A percentile compares a stretch with the other conserved stretches of the same genome.
These are phyloP conservation scores for Colletotrichum sp. DNA, from an alignment of 2,329 filamentous ascomycete genomes.

Conservation along the genomic window DNA sequence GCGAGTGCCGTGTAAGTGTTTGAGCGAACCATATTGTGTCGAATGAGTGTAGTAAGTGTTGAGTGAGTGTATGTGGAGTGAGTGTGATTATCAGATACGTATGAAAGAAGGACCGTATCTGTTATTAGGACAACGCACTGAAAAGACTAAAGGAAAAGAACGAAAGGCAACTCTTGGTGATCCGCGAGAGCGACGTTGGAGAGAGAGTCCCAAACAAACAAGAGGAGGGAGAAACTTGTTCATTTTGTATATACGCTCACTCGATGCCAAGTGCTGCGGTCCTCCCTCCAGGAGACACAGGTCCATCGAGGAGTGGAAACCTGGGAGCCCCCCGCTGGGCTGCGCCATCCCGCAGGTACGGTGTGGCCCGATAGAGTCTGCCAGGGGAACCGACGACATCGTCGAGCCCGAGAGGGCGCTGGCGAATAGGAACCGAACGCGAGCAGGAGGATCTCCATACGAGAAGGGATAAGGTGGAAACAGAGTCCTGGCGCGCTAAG, in stretches of 20 bases:
- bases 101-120: constrained; percentile 1
- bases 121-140: not conserved
- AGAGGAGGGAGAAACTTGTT: not conserved
- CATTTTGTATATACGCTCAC: constrained; percentile 3
- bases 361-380: not conserved
- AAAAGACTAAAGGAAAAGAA: not conserved
- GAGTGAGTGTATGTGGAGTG: not conserved
- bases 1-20: constrained; percentile 3
- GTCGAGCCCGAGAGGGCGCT: not conserved
- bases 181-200: not conserved
- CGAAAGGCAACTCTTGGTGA: not conserved
- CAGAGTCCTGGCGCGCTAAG: not conserved
- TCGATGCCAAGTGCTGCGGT: not conserved
- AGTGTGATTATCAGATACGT: not conserved
- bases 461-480: not conserved
- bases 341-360: not conserved
- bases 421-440: not conserved
- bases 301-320: not conserved
- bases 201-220: not conserved
- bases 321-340: not conserved
- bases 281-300: not conserved
- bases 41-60: not conserved
- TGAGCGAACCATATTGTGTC: constrained; percentile 5
- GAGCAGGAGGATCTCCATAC: not conserved
- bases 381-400: not conserved